Evolutionary conservation across 1,139 yeast species (phyloP).

Genomic region (Suhomyces coccinellae): DNA sequence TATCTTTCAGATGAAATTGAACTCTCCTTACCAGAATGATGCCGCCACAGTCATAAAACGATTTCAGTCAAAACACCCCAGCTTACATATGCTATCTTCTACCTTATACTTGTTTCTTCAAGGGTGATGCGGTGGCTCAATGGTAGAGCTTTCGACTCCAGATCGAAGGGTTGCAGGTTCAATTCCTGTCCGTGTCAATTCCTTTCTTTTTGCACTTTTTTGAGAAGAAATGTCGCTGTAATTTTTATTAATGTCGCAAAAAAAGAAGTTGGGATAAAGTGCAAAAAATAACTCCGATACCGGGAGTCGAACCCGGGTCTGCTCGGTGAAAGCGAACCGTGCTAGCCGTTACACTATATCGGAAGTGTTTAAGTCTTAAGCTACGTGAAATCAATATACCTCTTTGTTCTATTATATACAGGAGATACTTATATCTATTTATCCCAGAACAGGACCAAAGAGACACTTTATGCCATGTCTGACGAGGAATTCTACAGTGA

Average conservation of each 20-base stretch:
- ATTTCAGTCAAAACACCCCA: too few species aligned
- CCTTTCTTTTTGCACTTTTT: constrained; percentile 10
- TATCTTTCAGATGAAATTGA: too few species aligned
- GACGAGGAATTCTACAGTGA: constrained; percentile 59
- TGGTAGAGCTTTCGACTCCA: constrained; percentile 92
- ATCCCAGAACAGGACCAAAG: background rate
- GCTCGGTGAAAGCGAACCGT: constrained; percentile 84
- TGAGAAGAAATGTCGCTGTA: background rate
- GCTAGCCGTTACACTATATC: constrained; percentile 82
- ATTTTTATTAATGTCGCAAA: background rate
- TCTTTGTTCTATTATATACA: background rate
- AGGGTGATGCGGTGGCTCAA: constrained; percentile 73
- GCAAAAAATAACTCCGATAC: constrained; percentile 38
- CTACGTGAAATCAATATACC: background rate
- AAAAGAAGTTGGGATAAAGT: background rate
- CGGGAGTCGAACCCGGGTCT: constrained; percentile 85
- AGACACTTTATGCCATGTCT: constrained; percentile 36
- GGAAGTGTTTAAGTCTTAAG: constrained; percentile 30
- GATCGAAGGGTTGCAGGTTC: constrained; percentile 56
- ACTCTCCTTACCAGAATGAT: too few species aligned
- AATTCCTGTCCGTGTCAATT: constrained; percentile 25
- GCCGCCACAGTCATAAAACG: too few species aligned
- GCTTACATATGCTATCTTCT: background rate
- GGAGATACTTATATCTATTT: background rate
- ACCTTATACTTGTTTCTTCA: background rate